Base-by-base conservation (phyloP, 768 basidiomycete genomes). In the Suillus discolor region DNA sequence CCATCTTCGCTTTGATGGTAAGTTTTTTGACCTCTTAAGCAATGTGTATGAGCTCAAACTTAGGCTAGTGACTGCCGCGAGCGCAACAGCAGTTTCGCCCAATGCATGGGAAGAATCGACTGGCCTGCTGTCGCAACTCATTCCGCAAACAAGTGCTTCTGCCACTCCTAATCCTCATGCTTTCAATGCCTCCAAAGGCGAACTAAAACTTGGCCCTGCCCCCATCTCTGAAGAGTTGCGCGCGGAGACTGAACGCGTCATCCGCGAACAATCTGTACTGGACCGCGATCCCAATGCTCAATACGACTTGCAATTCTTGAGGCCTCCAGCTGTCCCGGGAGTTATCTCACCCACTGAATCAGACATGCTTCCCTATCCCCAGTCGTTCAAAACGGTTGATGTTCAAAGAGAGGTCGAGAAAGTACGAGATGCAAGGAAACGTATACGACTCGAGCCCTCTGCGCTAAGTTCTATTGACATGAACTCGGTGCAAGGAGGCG, bases 1-100 rank as follows among this genome's bases (percentile, higher is more conserved):
- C 74, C 90, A 96, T 73, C 83, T 99, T 42, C 87, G 89, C 47
- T 93, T 99, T 68, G 91, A 96, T 71, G 93, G 96, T 96, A 79
- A 81, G 74, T 61, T 42, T 38, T 63, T 51, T 59, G 18, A 44
- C 25, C 23, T 49, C 16, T 28, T 47, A 2, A 31, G 25, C 25
- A 28, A 28, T 65, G 62, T 45, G 44, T 44, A 63, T 41, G 42
- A 28, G 62, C 54, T 51, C 71, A 65, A 70, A 77, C 65, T 79
- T 65, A 67, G 64, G 44, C 62, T 75, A 93, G 93, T 95, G 15
- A 89, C 92, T 12, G 81, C 89, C 18, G 84, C 89, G 8, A 90
- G 86, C 53, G 85, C 91, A 13, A 85, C 90, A 7, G 79, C 86
- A 3, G 79, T 91, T 8, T 85, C 87, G 18, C 75, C 85, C 16